These are phyloP conservation scores for Microsporum audouinii DNA, from an alignment of 2,329 filamentous ascomycete genomes.

Conservation along the genomic window DNA sequence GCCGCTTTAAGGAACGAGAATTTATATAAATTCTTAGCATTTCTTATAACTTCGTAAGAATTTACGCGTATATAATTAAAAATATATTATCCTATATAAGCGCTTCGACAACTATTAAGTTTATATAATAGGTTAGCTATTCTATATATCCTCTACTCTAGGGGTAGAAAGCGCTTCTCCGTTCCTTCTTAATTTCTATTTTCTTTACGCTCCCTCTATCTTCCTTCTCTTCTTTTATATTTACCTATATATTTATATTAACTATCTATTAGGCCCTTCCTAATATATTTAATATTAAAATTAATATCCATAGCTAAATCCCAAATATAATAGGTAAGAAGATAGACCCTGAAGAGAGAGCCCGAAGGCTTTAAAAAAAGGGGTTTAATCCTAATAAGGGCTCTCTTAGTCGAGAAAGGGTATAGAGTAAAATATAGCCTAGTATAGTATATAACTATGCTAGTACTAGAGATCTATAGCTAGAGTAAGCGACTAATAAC, in stretches of 20 bases:
- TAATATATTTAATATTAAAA: neutral
- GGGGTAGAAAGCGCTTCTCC: neutral
- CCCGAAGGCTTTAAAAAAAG: neutral
- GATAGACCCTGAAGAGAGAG: slow-evolving; percentile 12
- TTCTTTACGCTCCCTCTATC: neutral
- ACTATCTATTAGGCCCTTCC: neutral
- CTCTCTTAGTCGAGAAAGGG: neutral
- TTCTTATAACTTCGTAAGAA: neutral
- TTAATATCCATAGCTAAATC: neutral
- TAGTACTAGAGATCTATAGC: neutral
- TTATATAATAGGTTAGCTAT: neutral
- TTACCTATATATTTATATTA: neutral
- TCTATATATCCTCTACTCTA: neutral
- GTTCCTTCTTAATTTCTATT: neutral
- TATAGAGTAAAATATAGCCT: neutral
- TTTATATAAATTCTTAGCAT: neutral
- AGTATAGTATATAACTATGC: neutral
- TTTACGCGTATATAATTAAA: neutral
- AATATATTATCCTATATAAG: neutral
- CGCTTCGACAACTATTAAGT: neutral
- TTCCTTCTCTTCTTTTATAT: neutral
- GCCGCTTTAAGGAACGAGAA: neutral
- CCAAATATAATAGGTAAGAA: slow-evolving; percentile 8
- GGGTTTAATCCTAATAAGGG: neutral
- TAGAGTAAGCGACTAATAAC: neutral